Conservation (phyloP, 768 basidiomycete genomes). For the Pulveroboletus ravenelii region DNA sequence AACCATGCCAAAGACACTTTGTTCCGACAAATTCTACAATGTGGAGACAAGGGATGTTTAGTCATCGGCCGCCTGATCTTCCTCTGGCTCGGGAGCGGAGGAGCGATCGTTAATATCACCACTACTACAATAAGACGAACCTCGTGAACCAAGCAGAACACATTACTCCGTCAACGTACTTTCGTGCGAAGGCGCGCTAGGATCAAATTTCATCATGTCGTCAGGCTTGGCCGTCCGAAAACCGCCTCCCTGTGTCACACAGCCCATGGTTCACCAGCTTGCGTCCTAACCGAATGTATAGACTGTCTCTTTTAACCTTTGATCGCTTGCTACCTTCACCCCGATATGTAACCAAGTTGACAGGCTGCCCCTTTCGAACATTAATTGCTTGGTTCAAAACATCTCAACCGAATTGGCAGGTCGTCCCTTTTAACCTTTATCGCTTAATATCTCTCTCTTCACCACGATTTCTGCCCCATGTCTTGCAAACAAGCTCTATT, state of each 20-base stretch:
- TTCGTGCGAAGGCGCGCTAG: conserved; percentile 21
- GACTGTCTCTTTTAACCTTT: neutral
- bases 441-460: neutral
- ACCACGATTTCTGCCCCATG: conserved; percentile 8
- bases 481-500: conserved; percentile 22
- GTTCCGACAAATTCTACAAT: neutral
- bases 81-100: neutral
- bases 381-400: neutral
- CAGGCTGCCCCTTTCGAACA: neutral
- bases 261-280: neutral
- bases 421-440: neutral
- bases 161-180: neutral
- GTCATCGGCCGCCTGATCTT: neutral
- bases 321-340: neutral
- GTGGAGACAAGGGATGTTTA: neutral
- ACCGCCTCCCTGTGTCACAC: conserved; percentile 6
- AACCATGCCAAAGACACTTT: too few relatives aligned
- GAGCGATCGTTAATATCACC: neutral
- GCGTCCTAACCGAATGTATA: neutral
- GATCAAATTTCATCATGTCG: conserved; percentile 8
- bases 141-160: neutral
- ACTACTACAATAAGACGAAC: conserved; percentile 8
- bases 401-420: neutral
- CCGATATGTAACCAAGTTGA: neutral
- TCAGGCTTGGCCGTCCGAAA: conserved; percentile 3